Conservation (phyloP, 2,329 filamentous ascomycete genomes). For the Botrytis sinoallii region DNA sequence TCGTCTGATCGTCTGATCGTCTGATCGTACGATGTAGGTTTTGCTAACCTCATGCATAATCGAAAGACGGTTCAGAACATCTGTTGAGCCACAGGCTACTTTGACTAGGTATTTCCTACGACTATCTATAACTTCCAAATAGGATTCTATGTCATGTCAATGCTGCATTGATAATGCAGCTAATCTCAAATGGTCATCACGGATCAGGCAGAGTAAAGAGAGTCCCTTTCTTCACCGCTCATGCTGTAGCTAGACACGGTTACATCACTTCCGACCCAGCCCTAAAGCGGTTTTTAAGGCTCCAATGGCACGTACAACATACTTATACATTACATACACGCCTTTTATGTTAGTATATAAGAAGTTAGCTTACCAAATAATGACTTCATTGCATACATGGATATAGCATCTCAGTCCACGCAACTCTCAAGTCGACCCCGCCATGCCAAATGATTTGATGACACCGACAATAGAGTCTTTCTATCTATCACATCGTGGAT, state of each 20-base stretch:
- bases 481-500: neutral
- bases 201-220: neutral
- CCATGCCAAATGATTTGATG: neutral
- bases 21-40: neutral
- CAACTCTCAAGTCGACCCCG: neutral
- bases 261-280: neutral
- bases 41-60: neutral
- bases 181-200: neutral
- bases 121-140: neutral
- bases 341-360: neutral
- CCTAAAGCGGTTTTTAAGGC: neutral
- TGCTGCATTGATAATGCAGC: neutral
- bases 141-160: neutral
- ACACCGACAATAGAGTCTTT: neutral
- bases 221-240: neutral
- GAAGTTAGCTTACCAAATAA: neutral
- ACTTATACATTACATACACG: neutral
- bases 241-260: neutral
- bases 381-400: constrained; percentile 8
- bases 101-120: neutral
- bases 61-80: neutral
- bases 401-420: neutral
- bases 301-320: neutral
- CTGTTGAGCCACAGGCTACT: neutral
- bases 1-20: neutral